Evolutionary conservation across 2,329 filamentous ascomycete genomes (phyloP).

Genomic region (Colletotrichum kahawae): DNA sequence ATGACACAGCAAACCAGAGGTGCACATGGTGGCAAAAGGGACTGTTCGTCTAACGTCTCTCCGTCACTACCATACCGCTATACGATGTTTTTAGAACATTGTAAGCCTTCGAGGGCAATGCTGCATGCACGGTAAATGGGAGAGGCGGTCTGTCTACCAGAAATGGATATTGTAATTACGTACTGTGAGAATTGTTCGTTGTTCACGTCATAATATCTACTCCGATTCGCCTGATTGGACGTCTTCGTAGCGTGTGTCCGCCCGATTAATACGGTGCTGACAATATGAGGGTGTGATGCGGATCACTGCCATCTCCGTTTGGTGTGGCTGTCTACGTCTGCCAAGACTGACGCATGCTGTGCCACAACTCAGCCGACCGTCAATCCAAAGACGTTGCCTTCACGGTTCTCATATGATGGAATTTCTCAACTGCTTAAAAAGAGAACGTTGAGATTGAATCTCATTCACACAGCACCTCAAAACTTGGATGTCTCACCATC

Average conservation of each 20-base stretch:
- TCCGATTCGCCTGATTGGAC: background rate
- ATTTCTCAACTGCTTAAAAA: background rate
- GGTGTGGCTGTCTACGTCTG: background rate
- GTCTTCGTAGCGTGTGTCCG: background rate
- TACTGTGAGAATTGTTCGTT: background rate
- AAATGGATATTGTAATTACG: background rate
- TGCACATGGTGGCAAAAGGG: background rate
- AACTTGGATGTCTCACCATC: background rate
- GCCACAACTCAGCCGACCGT: background rate
- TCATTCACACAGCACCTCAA: background rate
- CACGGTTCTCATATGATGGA: rapidly evolving
- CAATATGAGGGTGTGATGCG: background rate
- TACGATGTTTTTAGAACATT: background rate
- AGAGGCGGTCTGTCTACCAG: background rate
- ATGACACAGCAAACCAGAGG: background rate
- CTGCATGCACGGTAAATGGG: background rate
- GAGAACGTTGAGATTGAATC: too few species aligned
- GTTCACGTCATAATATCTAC: background rate
- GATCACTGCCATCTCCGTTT: background rate
- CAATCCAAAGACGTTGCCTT: background rate
- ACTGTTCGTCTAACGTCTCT: background rate
- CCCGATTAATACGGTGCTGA: background rate
- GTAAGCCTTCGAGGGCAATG: background rate
- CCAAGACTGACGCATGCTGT: background rate
- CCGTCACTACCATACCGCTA: background rate